A percentile compares a stretch with the other conserved stretches of the same genome.
Evolutionary conservation across 2,329 filamentous ascomycete species (phyloP).

Genomic region (Tetracladium maxilliforme): DNA sequence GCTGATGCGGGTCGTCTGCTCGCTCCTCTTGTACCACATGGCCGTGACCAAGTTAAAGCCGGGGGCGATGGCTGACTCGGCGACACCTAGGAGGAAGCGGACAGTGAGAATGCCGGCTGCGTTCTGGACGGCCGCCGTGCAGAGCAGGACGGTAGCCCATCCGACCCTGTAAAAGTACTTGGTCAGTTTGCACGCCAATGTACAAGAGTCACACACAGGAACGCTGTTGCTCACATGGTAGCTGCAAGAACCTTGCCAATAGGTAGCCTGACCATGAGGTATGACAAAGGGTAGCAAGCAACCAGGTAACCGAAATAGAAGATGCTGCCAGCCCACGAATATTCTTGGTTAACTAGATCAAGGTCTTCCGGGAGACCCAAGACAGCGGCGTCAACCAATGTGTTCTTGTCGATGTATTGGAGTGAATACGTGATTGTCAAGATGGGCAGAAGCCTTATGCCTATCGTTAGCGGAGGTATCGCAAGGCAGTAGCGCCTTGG

Average conservation of each 20-base stretch:
- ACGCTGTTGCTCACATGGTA: constrained; percentile 28
- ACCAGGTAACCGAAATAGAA: constrained; percentile 35
- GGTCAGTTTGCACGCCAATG: constrained; percentile 5
- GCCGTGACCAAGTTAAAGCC: constrained; percentile 37
- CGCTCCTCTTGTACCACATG: constrained; percentile 38
- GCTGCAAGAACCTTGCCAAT: constrained; percentile 21
- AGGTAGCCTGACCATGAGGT: constrained; percentile 11
- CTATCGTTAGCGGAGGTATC: too few relatives aligned
- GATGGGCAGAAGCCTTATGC: too few relatives aligned
- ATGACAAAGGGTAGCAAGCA: constrained; percentile 11
- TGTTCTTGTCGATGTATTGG: constrained; percentile 46
- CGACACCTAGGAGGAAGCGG: constrained; percentile 33
- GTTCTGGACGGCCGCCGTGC: constrained; percentile 34
- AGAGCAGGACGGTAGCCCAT: constrained; percentile 16
- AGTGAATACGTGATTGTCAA: too few relatives aligned
- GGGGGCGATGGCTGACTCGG: constrained; percentile 37
- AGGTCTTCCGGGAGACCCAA: constrained; percentile 31
- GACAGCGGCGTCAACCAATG: constrained; percentile 33
- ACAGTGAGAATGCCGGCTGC: constrained; percentile 31
- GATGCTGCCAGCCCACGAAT: constrained; percentile 32
- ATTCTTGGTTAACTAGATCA: constrained; percentile 29
- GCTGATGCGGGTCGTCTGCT: constrained; percentile 41
- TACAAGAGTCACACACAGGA: constrained; percentile 26
- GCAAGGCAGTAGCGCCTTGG: too few relatives aligned
- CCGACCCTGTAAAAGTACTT: constrained; percentile 18